Percentiles rank a stretch among this genome's conserved stretches.
Evolutionary conservation across 257 asterid species (phyloP).

Genomic region (Nicotiana attenuata): DNA sequence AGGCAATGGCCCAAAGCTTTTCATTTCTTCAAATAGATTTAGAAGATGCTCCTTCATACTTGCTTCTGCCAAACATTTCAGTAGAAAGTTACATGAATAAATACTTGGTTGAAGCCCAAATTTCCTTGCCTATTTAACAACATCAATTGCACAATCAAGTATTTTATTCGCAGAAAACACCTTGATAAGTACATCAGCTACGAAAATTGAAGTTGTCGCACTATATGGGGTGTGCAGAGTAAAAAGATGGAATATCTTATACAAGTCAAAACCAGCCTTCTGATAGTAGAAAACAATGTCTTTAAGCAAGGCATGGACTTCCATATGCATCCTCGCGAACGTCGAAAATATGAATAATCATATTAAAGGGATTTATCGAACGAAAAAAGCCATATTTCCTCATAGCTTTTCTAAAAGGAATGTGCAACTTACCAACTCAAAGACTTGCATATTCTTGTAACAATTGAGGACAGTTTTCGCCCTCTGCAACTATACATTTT

Average conservation of each 20-base stretch:
- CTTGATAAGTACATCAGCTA: conserved; percentile 44
- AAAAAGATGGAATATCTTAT: conserved; percentile 28
- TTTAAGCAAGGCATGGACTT: conserved; percentile 46
- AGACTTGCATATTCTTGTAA: conserved; percentile 48
- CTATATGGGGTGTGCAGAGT: conserved; percentile 22
- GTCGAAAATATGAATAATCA: conserved; percentile 42
- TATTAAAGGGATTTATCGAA: conserved; percentile 29
- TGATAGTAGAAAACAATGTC: conserved; percentile 40
- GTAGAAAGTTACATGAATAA: conserved; percentile 58
- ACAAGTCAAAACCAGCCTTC: conserved; percentile 30
- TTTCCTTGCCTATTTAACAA: conserved; percentile 29
- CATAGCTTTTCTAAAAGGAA: conserved; percentile 29
- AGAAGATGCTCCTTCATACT: conserved; percentile 23
- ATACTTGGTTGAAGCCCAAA: conserved; percentile 36
- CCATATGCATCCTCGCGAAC: conserved; percentile 38
- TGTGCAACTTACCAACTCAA: conserved; percentile 40
- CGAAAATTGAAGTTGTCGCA: conserved; percentile 15
- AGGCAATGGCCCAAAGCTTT: conserved; percentile 49
- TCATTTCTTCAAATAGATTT: conserved; percentile 40
- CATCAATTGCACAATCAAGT: conserved; percentile 44
- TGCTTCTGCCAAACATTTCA: conserved; percentile 48
- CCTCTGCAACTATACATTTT: conserved; percentile 4
- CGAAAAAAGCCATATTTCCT: conserved; percentile 37
- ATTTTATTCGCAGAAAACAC: conserved; percentile 48
- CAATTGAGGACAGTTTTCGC: conserved; percentile 24